phyloP scores from a whole-genome alignment of 257 asterid species.

The Solanum stenotomum region DNA sequence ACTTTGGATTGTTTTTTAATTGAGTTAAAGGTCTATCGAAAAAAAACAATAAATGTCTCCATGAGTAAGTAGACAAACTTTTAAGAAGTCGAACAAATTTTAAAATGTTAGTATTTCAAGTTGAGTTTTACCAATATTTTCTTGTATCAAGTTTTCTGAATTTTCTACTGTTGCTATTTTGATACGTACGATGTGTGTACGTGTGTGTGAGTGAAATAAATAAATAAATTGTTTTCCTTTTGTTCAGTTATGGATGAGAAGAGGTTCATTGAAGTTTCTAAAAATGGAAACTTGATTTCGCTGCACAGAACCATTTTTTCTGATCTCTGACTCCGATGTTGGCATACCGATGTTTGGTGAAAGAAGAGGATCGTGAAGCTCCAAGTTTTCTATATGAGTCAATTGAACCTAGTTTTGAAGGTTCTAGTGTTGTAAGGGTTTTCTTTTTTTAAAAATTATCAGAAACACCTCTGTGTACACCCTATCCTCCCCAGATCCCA shows the following conservation, averaged over 20 bases:
- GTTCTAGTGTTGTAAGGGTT: constrained; percentile 53
- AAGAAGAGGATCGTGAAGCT: constrained; percentile 76
- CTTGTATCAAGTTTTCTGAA: too few species aligned
- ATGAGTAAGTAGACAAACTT: not conserved
- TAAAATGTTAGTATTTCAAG: too few species aligned
- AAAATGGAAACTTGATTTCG: constrained; percentile 58
- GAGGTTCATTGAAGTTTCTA: constrained; percentile 57
- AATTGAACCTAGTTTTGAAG: constrained; percentile 59
- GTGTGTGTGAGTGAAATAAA: too few species aligned
- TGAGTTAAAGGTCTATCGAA: too few species aligned
- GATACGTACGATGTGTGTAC: not conserved
- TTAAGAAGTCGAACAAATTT: not conserved
- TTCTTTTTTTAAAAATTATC: not conserved
- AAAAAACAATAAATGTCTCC: too few species aligned
- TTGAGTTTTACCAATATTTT: too few species aligned
- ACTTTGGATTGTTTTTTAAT: too few species aligned
- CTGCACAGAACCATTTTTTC: constrained; percentile 64
- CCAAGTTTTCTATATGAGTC: constrained; percentile 93
- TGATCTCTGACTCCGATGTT: constrained; percentile 83
- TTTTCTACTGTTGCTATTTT: too few species aligned
- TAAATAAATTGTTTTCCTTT: not conserved
- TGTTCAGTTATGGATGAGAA: constrained; percentile 45
- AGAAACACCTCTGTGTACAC: too few species aligned
- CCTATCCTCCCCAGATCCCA: too few species aligned
- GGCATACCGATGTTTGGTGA: constrained; percentile 85